These are phyloP conservation scores for Rhynchosporium graminicola DNA, from an alignment of 2,329 filamentous ascomycete species.

Conservation along the genomic window DNA sequence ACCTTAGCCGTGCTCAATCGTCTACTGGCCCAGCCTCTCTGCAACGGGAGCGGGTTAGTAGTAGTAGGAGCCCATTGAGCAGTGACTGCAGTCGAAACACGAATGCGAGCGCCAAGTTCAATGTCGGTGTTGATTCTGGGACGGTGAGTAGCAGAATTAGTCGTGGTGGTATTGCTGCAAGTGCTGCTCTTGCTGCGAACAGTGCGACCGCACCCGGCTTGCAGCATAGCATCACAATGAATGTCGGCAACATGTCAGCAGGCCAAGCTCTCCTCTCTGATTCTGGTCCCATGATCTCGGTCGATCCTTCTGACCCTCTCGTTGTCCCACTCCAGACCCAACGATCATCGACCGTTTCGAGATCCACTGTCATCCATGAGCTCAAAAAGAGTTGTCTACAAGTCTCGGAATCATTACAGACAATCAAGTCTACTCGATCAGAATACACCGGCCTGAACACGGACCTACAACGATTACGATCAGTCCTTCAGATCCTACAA, in stretches of 20 bases:
- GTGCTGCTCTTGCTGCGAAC: neutral
- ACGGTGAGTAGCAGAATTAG: neutral
- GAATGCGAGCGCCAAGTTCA: neutral
- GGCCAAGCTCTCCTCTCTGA: conserved; percentile 1
- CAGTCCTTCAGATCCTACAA: neutral
- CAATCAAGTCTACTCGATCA: conserved; percentile 6
- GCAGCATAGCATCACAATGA: neutral
- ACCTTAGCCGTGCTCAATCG: neutral
- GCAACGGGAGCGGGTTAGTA: conserved; percentile 11
- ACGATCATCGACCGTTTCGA: neutral
- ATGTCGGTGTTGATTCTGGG: neutral
- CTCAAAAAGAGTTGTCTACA: conserved; percentile 4
- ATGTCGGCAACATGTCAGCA: neutral
- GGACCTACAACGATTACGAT: conserved; percentile 19
- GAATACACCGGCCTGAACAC: conserved; percentile 10
- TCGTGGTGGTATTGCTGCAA: neutral
- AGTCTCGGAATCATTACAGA: neutral
- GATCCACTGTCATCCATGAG: neutral
- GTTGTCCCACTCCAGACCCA: conserved; percentile 10
- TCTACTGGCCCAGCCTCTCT: conserved; percentile 7
- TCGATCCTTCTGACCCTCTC: conserved; percentile 21
- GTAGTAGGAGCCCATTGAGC: conserved; percentile 5
- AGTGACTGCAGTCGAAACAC: neutral
- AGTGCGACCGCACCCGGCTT: neutral
- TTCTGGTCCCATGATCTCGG: conserved; percentile 7